Percentiles rank a stretch among this genome's conserved stretches.
Conservation (phyloP, 208 protist species). For the Blastocrithidia nonstop region DNA sequence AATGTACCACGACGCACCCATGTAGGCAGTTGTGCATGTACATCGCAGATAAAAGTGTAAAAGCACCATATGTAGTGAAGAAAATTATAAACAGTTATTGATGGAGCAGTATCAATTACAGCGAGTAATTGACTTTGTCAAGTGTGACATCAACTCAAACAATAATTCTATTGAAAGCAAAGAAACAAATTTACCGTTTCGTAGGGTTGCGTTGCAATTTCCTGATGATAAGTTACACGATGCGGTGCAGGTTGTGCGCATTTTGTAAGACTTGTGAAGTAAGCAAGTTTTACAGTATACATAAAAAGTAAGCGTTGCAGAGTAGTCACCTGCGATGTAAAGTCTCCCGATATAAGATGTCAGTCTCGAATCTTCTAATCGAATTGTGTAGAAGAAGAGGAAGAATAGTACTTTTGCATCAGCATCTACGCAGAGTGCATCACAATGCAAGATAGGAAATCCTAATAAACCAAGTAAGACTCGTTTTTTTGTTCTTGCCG, state of each 20-base stretch:
- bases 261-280: constrained; percentile 22
- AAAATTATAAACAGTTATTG: no score
- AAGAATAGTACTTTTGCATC: not conserved
- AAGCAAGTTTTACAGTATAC: constrained; percentile 17
- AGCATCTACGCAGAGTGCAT: no score
- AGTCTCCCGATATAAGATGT: no score
- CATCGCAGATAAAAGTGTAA: constrained; percentile 12
- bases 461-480: constrained; percentile 15
- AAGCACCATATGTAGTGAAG: not conserved
- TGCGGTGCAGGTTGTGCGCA: constrained; percentile 30
- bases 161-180: not conserved
- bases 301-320: no score
- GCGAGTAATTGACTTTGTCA: constrained; percentile 9
- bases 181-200: no score
- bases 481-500: constrained; percentile 69
- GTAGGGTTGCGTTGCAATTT: constrained; percentile 79
- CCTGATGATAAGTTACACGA: constrained; percentile 75
- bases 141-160: not conserved
- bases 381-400: not conserved
- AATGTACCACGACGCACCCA: constrained; percentile 70
- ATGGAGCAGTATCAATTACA: constrained; percentile 10
- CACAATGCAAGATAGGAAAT: no score
- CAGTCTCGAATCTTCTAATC: no score
- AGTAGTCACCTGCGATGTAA: no score
- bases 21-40: constrained; percentile 24